Base-by-base conservation (phyloP, 352 stramenopile species). In the Phytophthora sp. region DNA sequence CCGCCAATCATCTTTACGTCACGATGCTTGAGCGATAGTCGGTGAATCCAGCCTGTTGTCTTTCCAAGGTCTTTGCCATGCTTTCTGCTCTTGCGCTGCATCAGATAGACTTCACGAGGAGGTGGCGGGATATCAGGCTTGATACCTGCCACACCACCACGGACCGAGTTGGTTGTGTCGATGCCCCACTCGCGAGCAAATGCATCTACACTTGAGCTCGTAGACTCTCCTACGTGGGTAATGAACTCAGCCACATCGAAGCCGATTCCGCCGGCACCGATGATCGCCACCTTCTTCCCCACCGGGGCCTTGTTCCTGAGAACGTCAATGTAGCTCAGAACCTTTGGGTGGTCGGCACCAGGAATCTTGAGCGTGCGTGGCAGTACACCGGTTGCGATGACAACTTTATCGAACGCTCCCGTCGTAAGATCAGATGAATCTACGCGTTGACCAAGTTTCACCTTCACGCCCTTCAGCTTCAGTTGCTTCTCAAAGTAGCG, bases 21-120 rank as follows among this genome's bases (percentile, higher is more conserved):
- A 26, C 88, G 89, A 43, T 96, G 82, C 59, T 95, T 95, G 38
- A 99, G 84, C 24, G 89, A 96, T 6, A 92, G 76, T 32, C 96
- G 80, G 72, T 99, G 96, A 65, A 99, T 98, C 97, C 97, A 99
- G 8, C 97, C 97, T 9, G 97, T 99, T 5, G 97, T 99, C 69
- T 98, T 98, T 34, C 97, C 97, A 2, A 98, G 77, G 34, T 87
- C 84, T 49, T 90, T 91, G 23, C 90, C 91, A 45, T 98, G 79
- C 69, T 98, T 98, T 44, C 88, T 94, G 21, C 84, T 84, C 69
- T 99, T 99, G 41, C 96, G 89, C 68, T 99, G 97, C 70, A 99
- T 84, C 58, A 99, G 76, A 66, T 90, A 94, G 28, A 99, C 86
- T 64, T 98, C 73, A 45, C 96, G 88, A 5, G 77, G 48, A 13